Evolutionary conservation across 345 rosid species (phyloP), one percentile per base, ranked within the genome.

Genomic region (Dipteronia sinensis): DNA sequence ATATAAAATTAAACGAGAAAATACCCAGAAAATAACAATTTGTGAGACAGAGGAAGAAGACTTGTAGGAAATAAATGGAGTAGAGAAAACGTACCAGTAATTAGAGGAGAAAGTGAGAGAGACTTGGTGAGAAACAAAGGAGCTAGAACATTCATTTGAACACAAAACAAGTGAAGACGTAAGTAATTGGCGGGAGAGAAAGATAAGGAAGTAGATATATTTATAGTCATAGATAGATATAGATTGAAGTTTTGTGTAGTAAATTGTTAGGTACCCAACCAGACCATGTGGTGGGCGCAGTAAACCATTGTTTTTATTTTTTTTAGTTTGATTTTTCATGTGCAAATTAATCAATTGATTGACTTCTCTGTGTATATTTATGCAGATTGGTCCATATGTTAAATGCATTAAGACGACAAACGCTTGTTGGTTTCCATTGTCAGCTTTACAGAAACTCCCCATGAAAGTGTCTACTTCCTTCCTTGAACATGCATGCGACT

Each of bases 391-490:
- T 44, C 53, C 66, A 25, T 29, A 5, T 42, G 10, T 42, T 42
- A 7, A 42, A 42, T 73, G 67, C 55, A 42, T 7, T 59, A 49
- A 6, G 76, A 38, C 53, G 76, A 51, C 15, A 58, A 58, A 23
- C 12, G 3, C 7, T 59, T n/a, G 27, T n/a, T 20, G 27, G 4
- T 22, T 9, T 59, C n/a, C 1, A 31, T 13, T 7, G 68, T 29
- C 68, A 12, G 4, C 62, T 71, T 17, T 4, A 5, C 44, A 40
- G 77, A 74, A 74, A 11, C 62, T 46, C 46, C 9, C 70, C 13
- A 47, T 64, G 77, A 64, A 74, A 47, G 62, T 38, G 47, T 47
- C 62, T 0, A 7, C n/a, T 59, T 64, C 70, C 29, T 74, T 64
- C 77, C 66, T 11, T 5, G 70, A 74, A 3, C 31, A 25, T 58